Base-by-base conservation (phyloP, 345 rosid genomes). In the Leavenworthia alabamica region DNA sequence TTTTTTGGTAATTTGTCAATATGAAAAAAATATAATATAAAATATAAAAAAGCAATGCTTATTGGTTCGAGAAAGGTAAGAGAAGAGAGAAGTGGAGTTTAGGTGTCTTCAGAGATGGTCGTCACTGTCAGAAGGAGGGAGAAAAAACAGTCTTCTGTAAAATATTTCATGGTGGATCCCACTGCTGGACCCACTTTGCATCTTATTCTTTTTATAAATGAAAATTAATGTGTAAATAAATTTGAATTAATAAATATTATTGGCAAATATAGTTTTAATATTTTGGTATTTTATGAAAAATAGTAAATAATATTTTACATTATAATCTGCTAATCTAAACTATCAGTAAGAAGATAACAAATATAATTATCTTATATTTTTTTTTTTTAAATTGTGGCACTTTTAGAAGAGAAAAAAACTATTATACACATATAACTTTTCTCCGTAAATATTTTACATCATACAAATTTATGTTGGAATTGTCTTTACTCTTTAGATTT, bases 91-190 rank as follows among this genome's bases (percentile, higher is more conserved):
- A 20, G 70, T 55, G 70, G 35, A 54, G 46, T 54, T 45, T 45
- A 65, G 62, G 62, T 45, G 58, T 62, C 7, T 63, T 50, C 11
- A 12, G 62, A 40, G 15, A 28, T 64, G 65, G 73, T 41, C 68
- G 63, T 47, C 70, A 45, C 70, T 58, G 67, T 54, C 37, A 35
- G 57, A 71, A 66, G 44, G 31, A 50, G 33, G 43, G 26, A 76
- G 44, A 32, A 36, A 72, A 70, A 79, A 74, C 67, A 67, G 64
- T 60, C 68, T 75, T 63, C 68, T 73, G 37, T 73, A 72, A 62
- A 65, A 80, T 78, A 75, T 77, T 78, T 79, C 67, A 1, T 9
- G 24, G 57, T 56, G 70, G 84, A 75, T 56, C 80, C 83, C 74
- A 57, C 46, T 15, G 14, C 2, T 36, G 20, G 64, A 70, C 32